phyloP scores from a whole-genome alignment of 441 rosid genomes.

The Capsella rubella region DNA sequence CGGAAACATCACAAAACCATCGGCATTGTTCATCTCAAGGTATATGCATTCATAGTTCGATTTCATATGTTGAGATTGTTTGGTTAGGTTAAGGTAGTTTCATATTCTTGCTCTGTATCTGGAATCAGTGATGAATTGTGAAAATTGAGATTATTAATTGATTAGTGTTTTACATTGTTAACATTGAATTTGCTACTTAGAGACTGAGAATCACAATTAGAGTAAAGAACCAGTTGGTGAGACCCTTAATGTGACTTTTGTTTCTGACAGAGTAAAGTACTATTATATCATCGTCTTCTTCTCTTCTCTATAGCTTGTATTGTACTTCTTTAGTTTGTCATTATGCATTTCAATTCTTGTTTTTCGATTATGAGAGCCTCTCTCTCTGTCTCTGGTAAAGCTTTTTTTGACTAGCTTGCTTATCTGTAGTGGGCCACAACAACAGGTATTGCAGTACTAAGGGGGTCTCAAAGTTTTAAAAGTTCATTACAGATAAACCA shows the following conservation, averaged over 20 bases:
- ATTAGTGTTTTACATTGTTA: not conserved
- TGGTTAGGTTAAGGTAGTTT: too few species aligned
- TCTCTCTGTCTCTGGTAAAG: slow-evolving; percentile 10
- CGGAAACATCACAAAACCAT: slow-evolving; percentile 74
- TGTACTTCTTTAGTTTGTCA: slow-evolving; percentile 29
- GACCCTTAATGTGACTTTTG: slow-evolving; percentile 12
- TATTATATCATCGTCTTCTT: not conserved
- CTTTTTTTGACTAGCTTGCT: slow-evolving; percentile 68
- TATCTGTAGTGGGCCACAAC: slow-evolving; percentile 78
- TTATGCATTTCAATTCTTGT: slow-evolving; percentile 27
- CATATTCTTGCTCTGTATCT: too few species aligned
- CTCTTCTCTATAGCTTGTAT: slow-evolving; percentile 22
- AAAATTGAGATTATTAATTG: not conserved
- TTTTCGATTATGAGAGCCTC: not conserved
- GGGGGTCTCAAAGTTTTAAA: slow-evolving; percentile 39
- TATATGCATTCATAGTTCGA: slow-evolving; percentile 32
- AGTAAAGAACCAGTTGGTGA: not conserved
- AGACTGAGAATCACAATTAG: not conserved
- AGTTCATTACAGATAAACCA: slow-evolving; percentile 15
- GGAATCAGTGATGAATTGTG: not conserved
- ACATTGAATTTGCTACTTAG: not conserved
- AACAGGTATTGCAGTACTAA: slow-evolving; percentile 49
- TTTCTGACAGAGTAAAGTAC: slow-evolving; percentile 20
- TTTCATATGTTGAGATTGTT: slow-evolving; percentile 7
- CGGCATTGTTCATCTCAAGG: slow-evolving; percentile 95